These are phyloP conservation scores for Zangia roseola DNA, from an alignment of 768 basidiomycete species.

Conservation along the genomic window DNA sequence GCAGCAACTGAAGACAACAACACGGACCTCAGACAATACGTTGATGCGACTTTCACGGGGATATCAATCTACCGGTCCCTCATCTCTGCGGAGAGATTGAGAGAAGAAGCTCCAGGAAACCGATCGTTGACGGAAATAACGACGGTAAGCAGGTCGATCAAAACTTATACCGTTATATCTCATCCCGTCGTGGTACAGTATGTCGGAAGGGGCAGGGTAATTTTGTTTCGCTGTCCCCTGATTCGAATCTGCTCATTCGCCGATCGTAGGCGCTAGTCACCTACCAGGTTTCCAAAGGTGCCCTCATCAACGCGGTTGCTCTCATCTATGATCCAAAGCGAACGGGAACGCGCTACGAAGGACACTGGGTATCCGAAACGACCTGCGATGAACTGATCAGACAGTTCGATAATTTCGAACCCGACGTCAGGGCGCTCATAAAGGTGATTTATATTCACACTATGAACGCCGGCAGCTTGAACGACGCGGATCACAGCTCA, in stretches of 20 bases:
- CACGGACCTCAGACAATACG: conserved; percentile 7
- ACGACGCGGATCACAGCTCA: conserved; percentile 24
- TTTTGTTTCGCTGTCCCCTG: not conserved
- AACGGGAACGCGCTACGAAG: conserved; percentile 31
- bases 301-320: conserved; percentile 36
- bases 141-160: conserved; percentile 18
- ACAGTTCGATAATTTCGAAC: conserved; percentile 36
- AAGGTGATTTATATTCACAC: conserved; percentile 15
- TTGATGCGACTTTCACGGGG: conserved; percentile 42
- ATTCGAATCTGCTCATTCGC: not conserved
- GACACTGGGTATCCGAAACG: conserved; percentile 30
- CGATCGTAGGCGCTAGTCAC: conserved; percentile 36
- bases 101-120: conserved; percentile 22
- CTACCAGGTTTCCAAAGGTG: conserved; percentile 40
- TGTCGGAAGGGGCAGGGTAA: conserved; percentile 9
- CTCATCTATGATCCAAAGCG: conserved; percentile 28
- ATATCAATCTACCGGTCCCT: conserved; percentile 38
- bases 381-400: conserved; percentile 34
- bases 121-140: conserved; percentile 15
- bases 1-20: conserved; percentile 4
- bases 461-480: not conserved
- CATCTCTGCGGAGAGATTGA: conserved; percentile 34
- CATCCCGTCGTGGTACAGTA: conserved; percentile 17
- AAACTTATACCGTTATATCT: too few relatives aligned
- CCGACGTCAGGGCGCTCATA: conserved; percentile 31